Base-by-base conservation (phyloP, 192 early-diverging fungal species). In the Lunasporangiospora selenospora region DNA sequence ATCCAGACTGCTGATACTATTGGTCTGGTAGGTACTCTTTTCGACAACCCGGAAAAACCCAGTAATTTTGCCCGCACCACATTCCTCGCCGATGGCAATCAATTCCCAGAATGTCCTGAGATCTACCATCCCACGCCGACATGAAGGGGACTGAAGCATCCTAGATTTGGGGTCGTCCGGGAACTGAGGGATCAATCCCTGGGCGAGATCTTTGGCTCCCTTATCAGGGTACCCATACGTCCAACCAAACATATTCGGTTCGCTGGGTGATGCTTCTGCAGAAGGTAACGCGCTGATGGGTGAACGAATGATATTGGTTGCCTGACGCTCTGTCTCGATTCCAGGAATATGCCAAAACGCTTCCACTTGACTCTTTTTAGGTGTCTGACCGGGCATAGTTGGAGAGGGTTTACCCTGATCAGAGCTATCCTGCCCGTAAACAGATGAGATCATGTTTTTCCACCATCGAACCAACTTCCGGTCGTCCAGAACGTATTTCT, bases 401-500 rank as follows among this genome's bases (percentile, higher is more conserved):
- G 58, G 1, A 21, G 47, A 26, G 8, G 13, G 4, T 9, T 19
- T 23, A 47, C n/a, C n/a, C n/a, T n/a, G n/a, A n/a, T n/a, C n/a
- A n/a, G n/a, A n/a, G n/a, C n/a, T n/a, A n/a, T n/a, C n/a, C n/a
- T n/a, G n/a, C n/a, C n/a, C n/a, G n/a, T 63, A 73, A 1, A 56
- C 61, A n/a, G 60, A 65, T 32, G 53, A 19, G 19, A 71, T 38
- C 26, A 55, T 60, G 7, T 75, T 76, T 42, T 85, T 81, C 94
- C 94, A 96, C 92, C 92, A 96, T 39, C 77, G 77, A 27, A 95
- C 73, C 19, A 96, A 80, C 4, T 64, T 75, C 9, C 80, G 50
- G 55, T 94, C 92, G 34, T 79, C 65, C 24, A 93, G 78, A 29
- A 80, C 57, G n/a, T 64, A 80, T 37, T 96, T 96, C 3, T 41